Conservation (phyloP, 106 monocot species). For the Hemerocallis citrina region DNA sequence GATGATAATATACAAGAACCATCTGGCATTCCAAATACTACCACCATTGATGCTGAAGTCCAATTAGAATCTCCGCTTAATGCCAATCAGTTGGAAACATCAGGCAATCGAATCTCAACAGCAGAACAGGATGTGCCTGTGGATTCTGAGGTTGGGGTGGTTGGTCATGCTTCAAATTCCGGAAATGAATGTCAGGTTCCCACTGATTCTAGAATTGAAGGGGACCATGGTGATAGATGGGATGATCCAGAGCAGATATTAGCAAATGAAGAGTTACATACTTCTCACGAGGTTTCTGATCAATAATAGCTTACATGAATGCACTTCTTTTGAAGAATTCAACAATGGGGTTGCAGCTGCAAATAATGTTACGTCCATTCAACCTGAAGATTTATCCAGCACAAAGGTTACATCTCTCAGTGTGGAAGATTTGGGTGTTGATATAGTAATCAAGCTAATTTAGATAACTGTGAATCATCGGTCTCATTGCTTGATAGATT, state of each 20-base stretch:
- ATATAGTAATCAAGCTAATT: slow-evolving; percentile 1
- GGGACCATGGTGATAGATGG: slow-evolving; percentile 1
- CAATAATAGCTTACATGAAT: slow-evolving; percentile 5
- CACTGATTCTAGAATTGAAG: slow-evolving; percentile 4
- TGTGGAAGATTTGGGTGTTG: slow-evolving; percentile 7
- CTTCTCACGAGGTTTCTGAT: slow-evolving; percentile 6
- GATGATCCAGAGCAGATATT: slow-evolving; percentile 10
- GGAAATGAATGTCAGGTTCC: neutral
- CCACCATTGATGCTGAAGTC: slow-evolving; percentile 11
- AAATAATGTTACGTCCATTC: neutral
- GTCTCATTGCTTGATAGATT: slow-evolving; percentile 9
- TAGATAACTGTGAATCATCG: slow-evolving; percentile 2
- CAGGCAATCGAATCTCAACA: neutral
- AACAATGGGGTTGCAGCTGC: neutral
- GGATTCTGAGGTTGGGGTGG: neutral
- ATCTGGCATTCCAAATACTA: slow-evolving; percentile 6
- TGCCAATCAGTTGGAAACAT: neutral
- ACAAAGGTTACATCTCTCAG: neutral
- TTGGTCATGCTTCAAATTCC: neutral
- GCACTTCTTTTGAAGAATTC: neutral
- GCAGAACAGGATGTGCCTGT: slow-evolving; percentile 3
- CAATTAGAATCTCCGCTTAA: neutral
- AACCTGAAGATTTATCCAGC: slow-evolving; percentile 3
- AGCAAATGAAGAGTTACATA: no score
- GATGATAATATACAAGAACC: slow-evolving; percentile 14